Percentiles rank a stretch among this genome's conserved stretches.
phyloP scores from a whole-genome alignment of 2,329 filamentous ascomycete species.

The Neoscytalidium dimidiatum region DNA sequence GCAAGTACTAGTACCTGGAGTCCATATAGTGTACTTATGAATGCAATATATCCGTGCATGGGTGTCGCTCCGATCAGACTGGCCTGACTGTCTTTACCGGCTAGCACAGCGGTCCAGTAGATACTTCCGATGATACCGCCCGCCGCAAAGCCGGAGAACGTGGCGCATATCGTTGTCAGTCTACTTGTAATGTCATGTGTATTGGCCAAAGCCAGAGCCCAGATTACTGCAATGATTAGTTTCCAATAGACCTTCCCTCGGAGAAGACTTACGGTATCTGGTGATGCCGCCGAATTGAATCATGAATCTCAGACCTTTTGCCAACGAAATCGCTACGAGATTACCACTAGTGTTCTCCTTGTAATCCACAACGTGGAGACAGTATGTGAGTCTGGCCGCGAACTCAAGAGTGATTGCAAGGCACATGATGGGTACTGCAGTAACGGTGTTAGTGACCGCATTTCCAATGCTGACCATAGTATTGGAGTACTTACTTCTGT shows the following conservation, averaged over 20 bases:
- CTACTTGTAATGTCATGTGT: background rate
- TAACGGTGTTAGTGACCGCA: too few relatives aligned
- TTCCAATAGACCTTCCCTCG: background rate
- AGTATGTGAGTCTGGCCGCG: background rate
- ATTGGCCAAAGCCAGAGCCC: background rate
- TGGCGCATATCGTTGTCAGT: background rate
- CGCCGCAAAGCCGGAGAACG: background rate
- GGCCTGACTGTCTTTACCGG: background rate
- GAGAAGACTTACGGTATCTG: background rate
- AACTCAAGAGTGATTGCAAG: background rate
- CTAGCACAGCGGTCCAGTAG: background rate
- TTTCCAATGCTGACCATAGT: too few relatives aligned
- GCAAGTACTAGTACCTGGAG: background rate
- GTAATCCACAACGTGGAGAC: background rate
- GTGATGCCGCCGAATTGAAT: background rate
- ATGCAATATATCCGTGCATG: background rate
- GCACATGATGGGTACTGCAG: background rate
- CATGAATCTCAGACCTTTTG: background rate
- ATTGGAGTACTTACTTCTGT: background rate
- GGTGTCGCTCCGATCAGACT: background rate
- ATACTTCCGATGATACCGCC: background rate
- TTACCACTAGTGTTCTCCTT: background rate
- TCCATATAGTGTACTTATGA: background rate
- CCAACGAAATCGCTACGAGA: background rate
- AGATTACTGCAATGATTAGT: background rate